These are phyloP conservation scores for Daldinia decipiens DNA, from an alignment of 495 filamentous ascomycete genomes.

Conservation along the genomic window DNA sequence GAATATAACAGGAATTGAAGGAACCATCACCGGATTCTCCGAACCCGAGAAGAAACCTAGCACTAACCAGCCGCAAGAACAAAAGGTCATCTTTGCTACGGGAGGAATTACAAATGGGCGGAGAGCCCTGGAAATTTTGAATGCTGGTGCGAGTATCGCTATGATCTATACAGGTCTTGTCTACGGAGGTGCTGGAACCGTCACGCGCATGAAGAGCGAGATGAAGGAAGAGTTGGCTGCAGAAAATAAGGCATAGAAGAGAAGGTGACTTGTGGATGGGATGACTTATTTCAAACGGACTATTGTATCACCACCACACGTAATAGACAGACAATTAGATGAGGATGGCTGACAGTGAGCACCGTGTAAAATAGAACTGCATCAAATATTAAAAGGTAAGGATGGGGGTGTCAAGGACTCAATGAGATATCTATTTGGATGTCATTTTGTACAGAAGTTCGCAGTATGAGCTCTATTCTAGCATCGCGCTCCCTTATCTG, in stretches of 20 bases:
- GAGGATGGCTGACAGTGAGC: slow-evolving; percentile 11
- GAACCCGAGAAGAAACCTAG: slow-evolving; percentile 40
- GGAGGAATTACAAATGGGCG: slow-evolving; percentile 89
- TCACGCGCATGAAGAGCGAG: slow-evolving; percentile 87
- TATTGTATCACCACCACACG: slow-evolving; percentile 35
- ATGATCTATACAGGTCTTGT: slow-evolving; percentile 85
- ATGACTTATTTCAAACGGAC: slow-evolving; percentile 5
- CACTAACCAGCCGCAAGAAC: slow-evolving; percentile 41
- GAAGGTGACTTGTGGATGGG: slow-evolving; percentile 2
- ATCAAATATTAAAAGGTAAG: slow-evolving; percentile 17
- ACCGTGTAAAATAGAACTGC: slow-evolving; percentile 13
- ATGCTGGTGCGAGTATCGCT: slow-evolving; percentile 86
- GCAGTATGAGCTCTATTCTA: slow-evolving; percentile 38
- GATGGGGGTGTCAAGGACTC: background rate
- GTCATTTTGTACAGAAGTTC: slow-evolving; percentile 42
- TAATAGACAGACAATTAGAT: slow-evolving; percentile 41
- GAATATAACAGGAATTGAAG: slow-evolving; percentile 44
- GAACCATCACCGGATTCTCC: slow-evolving; percentile 42
- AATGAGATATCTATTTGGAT: slow-evolving; percentile 48
- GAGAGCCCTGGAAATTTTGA: slow-evolving; percentile 79
- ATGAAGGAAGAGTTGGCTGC: slow-evolving; percentile 65
- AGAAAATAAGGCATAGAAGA: slow-evolving; percentile 24
- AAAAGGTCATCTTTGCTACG: slow-evolving; percentile 90
- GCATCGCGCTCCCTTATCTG: slow-evolving; percentile 20
- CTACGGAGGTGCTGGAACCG: slow-evolving; percentile 85